Evolutionary conservation across 2,329 filamentous ascomycete species (phyloP).

Genomic region (Piedraia hortae): DNA sequence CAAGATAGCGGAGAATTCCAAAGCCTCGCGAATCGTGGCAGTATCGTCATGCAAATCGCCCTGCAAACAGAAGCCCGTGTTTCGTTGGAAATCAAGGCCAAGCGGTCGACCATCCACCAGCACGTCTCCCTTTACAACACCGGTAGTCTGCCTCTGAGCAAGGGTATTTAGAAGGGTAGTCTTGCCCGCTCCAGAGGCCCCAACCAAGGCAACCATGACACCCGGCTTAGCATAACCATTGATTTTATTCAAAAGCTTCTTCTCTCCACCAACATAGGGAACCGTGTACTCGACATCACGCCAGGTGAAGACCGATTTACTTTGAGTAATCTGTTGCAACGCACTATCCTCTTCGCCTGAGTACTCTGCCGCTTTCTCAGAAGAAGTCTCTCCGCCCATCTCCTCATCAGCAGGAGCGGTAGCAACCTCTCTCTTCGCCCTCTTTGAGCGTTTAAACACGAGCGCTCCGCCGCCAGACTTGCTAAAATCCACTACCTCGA

Average conservation of each 20-base stretch:
- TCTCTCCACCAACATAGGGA: constrained; percentile 34
- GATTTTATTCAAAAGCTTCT: constrained; percentile 38
- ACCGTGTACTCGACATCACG: constrained; percentile 44
- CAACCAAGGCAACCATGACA: constrained; percentile 54
- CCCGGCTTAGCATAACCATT: constrained; percentile 59
- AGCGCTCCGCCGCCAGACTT: constrained; percentile 36
- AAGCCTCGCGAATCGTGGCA: constrained; percentile 36
- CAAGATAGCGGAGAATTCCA: constrained; percentile 40
- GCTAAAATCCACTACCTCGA: constrained; percentile 38
- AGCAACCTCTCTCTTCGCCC: constrained; percentile 26
- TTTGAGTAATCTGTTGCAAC: constrained; percentile 23
- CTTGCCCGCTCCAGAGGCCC: constrained; percentile 58
- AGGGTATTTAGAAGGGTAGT: constrained; percentile 57
- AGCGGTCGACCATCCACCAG: constrained; percentile 39
- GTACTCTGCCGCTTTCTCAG: constrained; percentile 8
- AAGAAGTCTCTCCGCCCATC: constrained; percentile 16
- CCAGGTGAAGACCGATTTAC: constrained; percentile 44
- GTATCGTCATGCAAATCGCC: constrained; percentile 44
- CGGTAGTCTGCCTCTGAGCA: constrained; percentile 40
- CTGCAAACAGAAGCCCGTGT: constrained; percentile 45
- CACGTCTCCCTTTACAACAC: constrained; percentile 39
- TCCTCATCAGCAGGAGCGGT: constrained; percentile 28
- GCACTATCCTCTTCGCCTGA: constrained; percentile 13
- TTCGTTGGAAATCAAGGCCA: constrained; percentile 35
- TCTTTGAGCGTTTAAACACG: constrained; percentile 42